These are phyloP conservation scores for Straminergon stramineum DNA, from an alignment of 225 moss, liverwort and hornwort species.

Conservation along the genomic window DNA sequence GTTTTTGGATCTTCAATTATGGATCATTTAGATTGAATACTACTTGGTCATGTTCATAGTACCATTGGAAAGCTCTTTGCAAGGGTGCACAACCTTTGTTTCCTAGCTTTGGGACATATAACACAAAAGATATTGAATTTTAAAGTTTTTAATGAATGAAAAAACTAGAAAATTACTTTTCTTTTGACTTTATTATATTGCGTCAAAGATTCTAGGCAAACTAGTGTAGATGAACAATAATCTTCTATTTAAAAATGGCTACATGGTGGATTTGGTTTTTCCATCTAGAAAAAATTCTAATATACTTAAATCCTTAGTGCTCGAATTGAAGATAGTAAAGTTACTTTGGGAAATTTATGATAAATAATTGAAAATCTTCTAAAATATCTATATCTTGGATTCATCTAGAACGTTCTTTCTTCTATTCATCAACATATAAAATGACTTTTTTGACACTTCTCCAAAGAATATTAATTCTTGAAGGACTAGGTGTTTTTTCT, in stretches of 20 bases:
- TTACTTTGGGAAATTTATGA: background rate
- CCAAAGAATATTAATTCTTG: background rate
- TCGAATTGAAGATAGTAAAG: background rate
- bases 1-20: too few relatives aligned
- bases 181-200: too few relatives aligned
- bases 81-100: too few relatives aligned
- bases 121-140: too few relatives aligned
- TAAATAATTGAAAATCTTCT: background rate
- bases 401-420: background rate
- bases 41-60: too few relatives aligned
- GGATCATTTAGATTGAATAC: too few relatives aligned
- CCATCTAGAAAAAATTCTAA: background rate
- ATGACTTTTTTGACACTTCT: background rate
- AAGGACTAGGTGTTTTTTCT: accelerated
- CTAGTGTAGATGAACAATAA: background rate
- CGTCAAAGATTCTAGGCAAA: too few relatives aligned
- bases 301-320: too few relatives aligned
- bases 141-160: too few relatives aligned
- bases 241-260: background rate
- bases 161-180: too few relatives aligned
- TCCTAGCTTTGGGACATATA: too few relatives aligned
- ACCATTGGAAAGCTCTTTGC: too few relatives aligned
- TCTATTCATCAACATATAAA: background rate
- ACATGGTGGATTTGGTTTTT: background rate
- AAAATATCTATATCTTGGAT: background rate